Base-by-base conservation (phyloP, 2,329 filamentous ascomycete genomes). In the Chrysoporthe cubensis region DNA sequence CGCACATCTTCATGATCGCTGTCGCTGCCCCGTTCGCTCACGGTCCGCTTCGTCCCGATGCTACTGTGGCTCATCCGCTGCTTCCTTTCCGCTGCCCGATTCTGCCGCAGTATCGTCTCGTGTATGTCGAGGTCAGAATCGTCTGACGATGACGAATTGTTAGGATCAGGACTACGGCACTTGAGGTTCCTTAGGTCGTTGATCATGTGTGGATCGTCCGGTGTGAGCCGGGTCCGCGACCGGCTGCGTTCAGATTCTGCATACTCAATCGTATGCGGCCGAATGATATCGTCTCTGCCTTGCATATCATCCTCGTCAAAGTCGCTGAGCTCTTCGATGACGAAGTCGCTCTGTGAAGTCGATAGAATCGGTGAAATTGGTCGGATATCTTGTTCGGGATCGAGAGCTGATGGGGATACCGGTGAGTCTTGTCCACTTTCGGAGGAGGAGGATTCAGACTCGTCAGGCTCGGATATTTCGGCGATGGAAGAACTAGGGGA, bases 21-120 rank as follows among this genome's bases (percentile, higher is more conserved):
- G 70, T 85, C 84, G 73, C 83, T 85, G 66, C 85, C 80, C 66
- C 77, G 78, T 73, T 86, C 84, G 73, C 81, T 84, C 71, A 85
- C 82, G 37, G 83, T 85, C 48, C 84, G 80, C 77, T 87, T 87
- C 43, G 65, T 61, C 71, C 83, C 83, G 65, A 86, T 82, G 75
- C 83, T 86, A 71, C 84, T 84, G 71, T 82, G 81, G 64, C 81
- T 85, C 74, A 84, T 80, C 34, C 84, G 79, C 52, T 80, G 80
- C 43, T 77, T 78, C 63, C 83, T 80, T 64, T 77, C 80, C 46
- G 82, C 77, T 62, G 81, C 81, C 46, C 81, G 80, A 61, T 81
- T 80, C 67, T 76, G 76, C 70, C 74, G 77, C 18, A 79, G 72
- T 54, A 83, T 83, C 34, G 78, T 76, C 14, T 72, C 66, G 63